Base-by-base conservation (phyloP, 1,284 basidiomycete genomes). In the Inonotus hispidus region DNA sequence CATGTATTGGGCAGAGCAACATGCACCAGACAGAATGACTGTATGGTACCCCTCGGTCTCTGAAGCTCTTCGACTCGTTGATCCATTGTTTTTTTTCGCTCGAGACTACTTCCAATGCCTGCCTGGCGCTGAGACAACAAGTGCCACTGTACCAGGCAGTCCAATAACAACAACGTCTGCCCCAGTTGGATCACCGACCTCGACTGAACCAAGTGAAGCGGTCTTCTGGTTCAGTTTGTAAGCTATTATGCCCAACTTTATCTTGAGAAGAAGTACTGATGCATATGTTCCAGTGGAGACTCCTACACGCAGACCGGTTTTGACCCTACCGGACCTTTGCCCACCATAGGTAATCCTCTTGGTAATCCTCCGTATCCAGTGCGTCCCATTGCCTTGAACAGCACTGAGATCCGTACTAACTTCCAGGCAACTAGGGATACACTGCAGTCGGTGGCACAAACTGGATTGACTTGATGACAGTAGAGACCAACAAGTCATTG, bases 261-360 rank as follows among this genome's bases (percentile, higher is more conserved):
- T 29, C 35, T 25, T 39, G 11, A 3, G 16, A 16, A 23, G 4
- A 19, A 23, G 23, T 6, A 23, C 23, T 49, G 19, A 49, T 21
- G 19, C 19, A 25, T 6, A 23, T 3, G 0, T 46, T 4, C 62
- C 27, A 83, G 82, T 67, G 82, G 82, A 16, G 82, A 84, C 66
- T 83, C 82, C 5, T 84, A 83, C 71, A 81, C 82, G 0, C 77
- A 80, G 68, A 84, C 82, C 0, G 77, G 76, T 0, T 85, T 84
- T 71, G 68, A 69, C 45, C 69, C 73, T 29, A 76, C 68, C 35
- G 71, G 73, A 21, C 72, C 72, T 5, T 70, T 78, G 2, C 83
- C 83, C 0, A 66, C 72, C 25, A 58, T 70, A 5, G 77, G 75
- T 1, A 85, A 85, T 68, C 78, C 82, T 0, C 68, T 85, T 39